Evolutionary conservation across 2,329 filamentous ascomycete species (phyloP).

Genomic region (Thermomyces lanuginosus): DNA sequence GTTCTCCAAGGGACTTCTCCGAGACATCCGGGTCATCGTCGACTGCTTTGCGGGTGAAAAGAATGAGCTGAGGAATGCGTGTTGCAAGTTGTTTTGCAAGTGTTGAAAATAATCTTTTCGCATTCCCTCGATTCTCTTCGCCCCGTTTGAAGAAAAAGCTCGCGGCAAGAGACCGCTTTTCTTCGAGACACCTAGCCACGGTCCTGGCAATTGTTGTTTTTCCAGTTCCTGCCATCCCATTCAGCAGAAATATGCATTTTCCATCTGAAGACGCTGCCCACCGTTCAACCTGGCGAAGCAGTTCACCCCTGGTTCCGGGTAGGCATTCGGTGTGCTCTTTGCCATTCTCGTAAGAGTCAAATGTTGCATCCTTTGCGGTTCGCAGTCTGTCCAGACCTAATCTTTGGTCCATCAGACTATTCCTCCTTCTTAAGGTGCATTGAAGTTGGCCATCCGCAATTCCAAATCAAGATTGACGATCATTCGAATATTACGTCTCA

Average conservation of each 20-base stretch:
- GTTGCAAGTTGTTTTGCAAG: constrained; percentile 14
- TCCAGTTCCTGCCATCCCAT: constrained; percentile 1
- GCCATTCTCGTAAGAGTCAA: constrained; percentile 1
- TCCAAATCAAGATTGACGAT: constrained; percentile 9
- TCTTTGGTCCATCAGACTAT: no score
- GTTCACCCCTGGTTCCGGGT: constrained; percentile 1
- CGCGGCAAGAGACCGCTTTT: not conserved
- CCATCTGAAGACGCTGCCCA: constrained; percentile 1
- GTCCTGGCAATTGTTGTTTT: constrained; percentile 1
- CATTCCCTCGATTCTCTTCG: constrained; percentile 9
- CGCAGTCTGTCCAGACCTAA: not conserved
- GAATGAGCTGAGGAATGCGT: constrained; percentile 13
- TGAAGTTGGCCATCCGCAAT: no score
- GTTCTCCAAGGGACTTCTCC: constrained; percentile 11
- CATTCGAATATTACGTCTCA: constrained; percentile 9
- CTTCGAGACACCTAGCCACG: not conserved
- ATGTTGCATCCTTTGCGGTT: not conserved
- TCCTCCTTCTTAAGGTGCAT: no score
- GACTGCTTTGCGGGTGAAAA: constrained; percentile 10
- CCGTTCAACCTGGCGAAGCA: constrained; percentile 1
- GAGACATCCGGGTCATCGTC: constrained; percentile 12
- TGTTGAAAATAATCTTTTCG: constrained; percentile 25
- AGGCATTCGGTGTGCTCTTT: constrained; percentile 3
- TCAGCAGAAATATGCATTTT: not conserved
- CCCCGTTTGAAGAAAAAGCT: not conserved